A percentile compares a stretch with the other conserved stretches of the same genome.
phyloP scores from a whole-genome alignment of 2,329 filamentous ascomycete genomes.

The Cercospora sp. region DNA sequence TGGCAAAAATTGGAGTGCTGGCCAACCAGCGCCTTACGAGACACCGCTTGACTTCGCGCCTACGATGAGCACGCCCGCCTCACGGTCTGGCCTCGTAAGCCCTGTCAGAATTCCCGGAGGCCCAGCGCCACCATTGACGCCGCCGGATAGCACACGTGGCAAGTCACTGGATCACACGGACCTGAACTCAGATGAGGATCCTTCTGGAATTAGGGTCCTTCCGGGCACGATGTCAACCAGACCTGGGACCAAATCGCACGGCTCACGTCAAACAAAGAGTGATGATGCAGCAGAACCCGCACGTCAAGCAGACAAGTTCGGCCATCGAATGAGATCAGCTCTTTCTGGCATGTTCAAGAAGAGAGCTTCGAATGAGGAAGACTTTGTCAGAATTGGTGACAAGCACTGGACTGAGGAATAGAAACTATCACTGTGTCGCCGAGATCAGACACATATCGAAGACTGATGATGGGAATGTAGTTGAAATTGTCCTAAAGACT shows the following conservation, averaged over 20 bases:
- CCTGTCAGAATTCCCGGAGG: background rate
- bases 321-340: background rate
- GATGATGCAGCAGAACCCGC: background rate
- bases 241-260: background rate
- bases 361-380: background rate
- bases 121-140: conserved; percentile 1
- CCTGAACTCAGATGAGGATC: background rate
- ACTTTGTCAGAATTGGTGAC: background rate
- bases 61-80: background rate
- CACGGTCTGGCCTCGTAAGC: background rate
- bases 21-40: conserved; percentile 8
- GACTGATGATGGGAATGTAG: background rate
- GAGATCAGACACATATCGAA: background rate
- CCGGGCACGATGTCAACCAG: conserved; percentile 5
- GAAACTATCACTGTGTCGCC: background rate
- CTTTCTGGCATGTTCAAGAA: conserved; percentile 1
- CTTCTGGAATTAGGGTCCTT: background rate
- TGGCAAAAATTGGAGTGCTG: background rate
- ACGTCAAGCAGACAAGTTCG: background rate
- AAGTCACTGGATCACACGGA: background rate
- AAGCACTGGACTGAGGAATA: conserved; percentile 11
- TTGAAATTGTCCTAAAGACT: background rate
- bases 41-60: background rate
- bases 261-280: background rate
- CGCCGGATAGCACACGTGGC: conserved; percentile 3